Evolutionary conservation across 345 rosid genomes (phyloP).

Genomic region (Theobroma cacao): DNA sequence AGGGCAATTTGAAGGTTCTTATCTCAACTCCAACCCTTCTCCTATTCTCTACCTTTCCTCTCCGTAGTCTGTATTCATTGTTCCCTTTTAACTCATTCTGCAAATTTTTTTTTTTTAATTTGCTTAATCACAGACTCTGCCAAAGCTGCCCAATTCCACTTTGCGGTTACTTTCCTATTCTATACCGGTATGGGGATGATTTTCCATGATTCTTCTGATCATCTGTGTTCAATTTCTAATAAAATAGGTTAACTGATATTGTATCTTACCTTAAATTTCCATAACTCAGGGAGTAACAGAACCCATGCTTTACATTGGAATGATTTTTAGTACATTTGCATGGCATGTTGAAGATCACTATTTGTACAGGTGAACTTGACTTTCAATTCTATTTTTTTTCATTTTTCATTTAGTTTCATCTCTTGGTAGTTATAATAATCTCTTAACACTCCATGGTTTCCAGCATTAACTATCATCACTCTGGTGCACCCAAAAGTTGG

Average conservation of each 20-base stretch:
- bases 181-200: not conserved
- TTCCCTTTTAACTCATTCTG: not conserved
- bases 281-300: conserved; percentile 60
- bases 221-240: not conserved
- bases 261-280: not conserved
- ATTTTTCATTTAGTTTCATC: too few relatives aligned
- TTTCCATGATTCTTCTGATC: not conserved
- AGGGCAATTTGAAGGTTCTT: conserved; percentile 58
- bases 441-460: too few relatives aligned
- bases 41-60: not conserved
- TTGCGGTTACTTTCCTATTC: conserved; percentile 40
- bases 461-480: conserved; percentile 70
- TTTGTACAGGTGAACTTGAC: conserved; percentile 46
- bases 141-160: conserved; percentile 39
- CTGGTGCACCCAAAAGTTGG: conserved; percentile 72
- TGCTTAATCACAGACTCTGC: conserved; percentile 45
- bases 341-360: conserved; percentile 82
- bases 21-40: not conserved
- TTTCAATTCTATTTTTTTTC: not conserved
- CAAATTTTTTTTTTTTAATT: not conserved
- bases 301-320: conserved; percentile 71
- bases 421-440: too few relatives aligned
- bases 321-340: conserved; percentile 69
- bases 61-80: not conserved
- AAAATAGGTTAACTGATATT: not conserved